Evolutionary conservation across 2,329 filamentous ascomycete species (phyloP), one percentile per base, ranked within the genome.

Genomic region (Cryoendolithus antarcticus): DNA sequence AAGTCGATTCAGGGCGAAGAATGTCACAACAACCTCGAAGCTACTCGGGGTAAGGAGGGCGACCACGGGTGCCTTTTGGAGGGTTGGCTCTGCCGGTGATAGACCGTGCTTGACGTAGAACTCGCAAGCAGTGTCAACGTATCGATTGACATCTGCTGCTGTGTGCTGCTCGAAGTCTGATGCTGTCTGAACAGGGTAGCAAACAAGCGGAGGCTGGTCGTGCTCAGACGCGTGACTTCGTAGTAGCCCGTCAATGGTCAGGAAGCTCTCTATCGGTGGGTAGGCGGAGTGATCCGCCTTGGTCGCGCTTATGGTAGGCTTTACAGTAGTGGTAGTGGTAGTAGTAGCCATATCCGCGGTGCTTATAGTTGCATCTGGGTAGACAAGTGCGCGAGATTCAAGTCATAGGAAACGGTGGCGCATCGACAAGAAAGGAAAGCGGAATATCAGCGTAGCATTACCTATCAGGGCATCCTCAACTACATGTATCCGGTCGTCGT

Each of bases 21-120:
- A 58, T 3, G 70, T 68, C 29, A 75, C 58, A 30, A 75, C 60
- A 42, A 73, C 73, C 38, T 73, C 68, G 7, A 77, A 58, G 44
- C 70, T 68, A 1, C 72, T 74, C 1, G 64, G 61, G 1, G 69
- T 71, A 2, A 77, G 56, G 8, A 77, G 49, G 1, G 65, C 70
- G 19, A 75, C 61, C 1, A 69, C 64, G 6, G 51, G 52, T n/a
- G 49, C 50, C 38, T 51, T 44, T 7, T 49, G 46, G 9, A 46
- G 42, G 2, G 38, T 32, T 4, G 51, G 40, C 34, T 52, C 46
- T 28, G 53, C 54, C 34, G 50, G 47, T 13, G 44, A 21, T 21
- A 55, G 46, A 3, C 53, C 55, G 40, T 50, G 44, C 3, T 37
- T 33, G 19, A 49, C 43, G 45, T 53, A 56, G 33, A 46, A 46